Evolutionary conservation across 805 yeast genomes (phyloP), one percentile per base, ranked within the genome.

Genomic region (Yarrowia osloensis): DNA sequence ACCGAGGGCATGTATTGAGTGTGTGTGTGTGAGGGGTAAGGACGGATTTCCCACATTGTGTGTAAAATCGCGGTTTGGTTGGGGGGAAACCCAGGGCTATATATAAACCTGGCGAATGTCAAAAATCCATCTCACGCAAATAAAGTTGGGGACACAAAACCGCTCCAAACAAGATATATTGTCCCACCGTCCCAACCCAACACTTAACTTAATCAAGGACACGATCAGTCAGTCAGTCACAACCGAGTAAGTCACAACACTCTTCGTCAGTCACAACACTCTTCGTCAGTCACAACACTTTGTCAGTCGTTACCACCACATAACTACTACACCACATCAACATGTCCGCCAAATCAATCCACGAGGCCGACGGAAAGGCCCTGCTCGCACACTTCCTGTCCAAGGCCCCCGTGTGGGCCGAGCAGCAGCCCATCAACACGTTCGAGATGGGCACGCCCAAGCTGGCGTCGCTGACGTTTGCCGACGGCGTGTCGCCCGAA

Each of bases 351-450:
- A 80, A 80, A 70, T 78, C 82, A 22, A 80, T 80, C 68, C 79
- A 79, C 69, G 82, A 80, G 72, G 82, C 81, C 68, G 83, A 80
- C 72, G 83, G 83, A 40, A 80, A 80, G 73, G 82, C 82, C 22
- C 73, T 80, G 62, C 75, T 80, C 66, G 75, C 82, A 22, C 78
- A 79, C 72, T 81, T 74, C 69, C 71, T 80, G 70, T 77, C 81
- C 52, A 74, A 76, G 67, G 77, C 83, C 7, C 81, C 81, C 17
- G 78, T 76, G 52, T 77, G 73, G 71, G 61, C 75, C 66, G 71
- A 70, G 52, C 42, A 66, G 49, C 74, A 76, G 73, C 77, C 80
- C 66, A 61, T 69, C 65, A 71, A 74, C 62, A 67, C 72, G 57
- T 74, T 77, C 73, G 72, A 75, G 69, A 68, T 71, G 68, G 69